Conservation (phyloP, 106 monocot genomes). For the Dendrobium nobile region DNA sequence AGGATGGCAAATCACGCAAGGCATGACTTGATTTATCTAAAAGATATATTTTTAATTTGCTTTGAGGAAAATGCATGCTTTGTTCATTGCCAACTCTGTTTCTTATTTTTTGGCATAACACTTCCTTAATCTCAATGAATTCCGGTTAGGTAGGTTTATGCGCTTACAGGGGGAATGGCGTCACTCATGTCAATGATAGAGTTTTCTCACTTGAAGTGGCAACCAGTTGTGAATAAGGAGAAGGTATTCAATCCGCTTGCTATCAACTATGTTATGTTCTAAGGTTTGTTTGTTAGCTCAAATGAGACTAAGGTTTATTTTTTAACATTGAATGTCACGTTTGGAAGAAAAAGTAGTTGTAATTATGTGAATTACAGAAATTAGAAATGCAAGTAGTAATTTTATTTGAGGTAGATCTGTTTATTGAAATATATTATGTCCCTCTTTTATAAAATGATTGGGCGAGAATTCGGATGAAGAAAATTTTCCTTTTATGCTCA, state of each 20-base stretch:
- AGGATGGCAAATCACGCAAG: conserved; percentile 89
- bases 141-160: conserved; percentile 51
- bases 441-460: no score
- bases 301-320: background rate
- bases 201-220: conserved; percentile 65
- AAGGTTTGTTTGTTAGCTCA: background rate
- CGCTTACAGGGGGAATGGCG: conserved; percentile 81
- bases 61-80: background rate
- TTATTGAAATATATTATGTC: background rate
- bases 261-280: background rate
- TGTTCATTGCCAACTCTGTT: background rate
- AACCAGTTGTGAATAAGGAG: conserved; percentile 55
- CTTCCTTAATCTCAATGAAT: background rate
- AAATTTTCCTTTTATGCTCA: background rate
- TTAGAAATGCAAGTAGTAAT: background rate
- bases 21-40: conserved; percentile 10
- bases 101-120: background rate
- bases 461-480: background rate
- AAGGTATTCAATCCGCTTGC: conserved; percentile 34
- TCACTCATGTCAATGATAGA: conserved; percentile 81
- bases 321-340: background rate
- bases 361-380: background rate
- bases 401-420: background rate
- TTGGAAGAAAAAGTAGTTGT: background rate
- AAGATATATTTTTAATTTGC: background rate